Conservation (phyloP, 2,329 filamentous ascomycete species). For the Exophiala calicioides region DNA sequence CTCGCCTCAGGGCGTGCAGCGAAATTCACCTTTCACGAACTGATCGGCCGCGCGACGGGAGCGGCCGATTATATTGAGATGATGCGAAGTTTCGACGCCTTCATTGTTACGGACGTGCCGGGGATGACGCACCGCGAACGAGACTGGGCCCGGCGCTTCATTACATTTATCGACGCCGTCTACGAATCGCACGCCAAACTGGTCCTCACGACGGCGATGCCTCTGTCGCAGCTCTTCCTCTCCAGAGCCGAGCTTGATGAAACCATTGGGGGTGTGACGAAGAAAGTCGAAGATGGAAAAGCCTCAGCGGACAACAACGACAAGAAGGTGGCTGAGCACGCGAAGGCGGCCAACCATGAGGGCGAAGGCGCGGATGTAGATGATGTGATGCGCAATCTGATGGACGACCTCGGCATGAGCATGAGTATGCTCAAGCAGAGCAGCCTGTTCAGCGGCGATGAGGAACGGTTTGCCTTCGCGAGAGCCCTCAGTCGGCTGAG, state of each 20-base stretch:
- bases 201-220: slow-evolving; percentile 85
- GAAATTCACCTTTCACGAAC: slow-evolving; percentile 87
- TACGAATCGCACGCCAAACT: slow-evolving; percentile 94
- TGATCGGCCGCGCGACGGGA: slow-evolving; percentile 84
- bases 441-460: slow-evolving; percentile 87
- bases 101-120: slow-evolving; percentile 87
- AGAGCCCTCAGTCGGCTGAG: slow-evolving; percentile 78
- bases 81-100: slow-evolving; percentile 84
- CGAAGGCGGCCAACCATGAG: slow-evolving; percentile 40
- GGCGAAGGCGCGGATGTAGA: slow-evolving; percentile 57
- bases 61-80: slow-evolving; percentile 95
- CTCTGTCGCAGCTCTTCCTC: slow-evolving; percentile 82
- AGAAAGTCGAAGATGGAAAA: slow-evolving; percentile 31
- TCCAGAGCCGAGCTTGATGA: slow-evolving; percentile 69
- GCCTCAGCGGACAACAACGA: slow-evolving; percentile 29
- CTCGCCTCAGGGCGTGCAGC: slow-evolving; percentile 83
- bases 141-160: slow-evolving; percentile 88
- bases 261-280: slow-evolving; percentile 48
- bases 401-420: slow-evolving; percentile 85
- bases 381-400: slow-evolving; percentile 73
- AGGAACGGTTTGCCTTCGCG: slow-evolving; percentile 95
- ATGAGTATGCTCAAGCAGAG: slow-evolving; percentile 82
- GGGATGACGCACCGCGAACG: slow-evolving; percentile 85
- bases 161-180: slow-evolving; percentile 95
- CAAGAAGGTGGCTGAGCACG: slow-evolving; percentile 41